Evolutionary conservation across 306 rosid genomes (phyloP), one percentile per base, ranked within the genome.

Genomic region (Cicer judaicum): DNA sequence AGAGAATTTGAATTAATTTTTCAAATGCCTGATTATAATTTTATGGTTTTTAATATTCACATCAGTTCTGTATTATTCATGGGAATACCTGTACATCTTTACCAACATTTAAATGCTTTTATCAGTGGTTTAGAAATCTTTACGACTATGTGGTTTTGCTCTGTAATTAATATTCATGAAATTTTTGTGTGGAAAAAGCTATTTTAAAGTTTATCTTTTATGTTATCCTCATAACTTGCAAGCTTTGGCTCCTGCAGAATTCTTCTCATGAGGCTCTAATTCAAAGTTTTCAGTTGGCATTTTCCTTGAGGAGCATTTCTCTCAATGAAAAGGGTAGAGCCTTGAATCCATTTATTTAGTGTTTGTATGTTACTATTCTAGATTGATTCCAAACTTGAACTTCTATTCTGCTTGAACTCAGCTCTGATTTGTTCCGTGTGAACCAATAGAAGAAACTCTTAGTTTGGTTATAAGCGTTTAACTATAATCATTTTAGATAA

Each of bases 221-320:
- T 66, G 44, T 24, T 36, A 50, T 79, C 38, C 77, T 79, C 77
- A 74, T 77, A 64, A 21, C 64, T 50, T 66, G 52, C 48, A 64
- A 14, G 57, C 78, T 41, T 57, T 67, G 38, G 69, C 56, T n/a
- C 63, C 54, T 84, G 86, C 91, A 94, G 99, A 86, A 94, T 82
- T 90, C 97, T 82, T 86, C 93, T 75, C 65, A 86, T 34, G 97
- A 94, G 86, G 96, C 88, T 83, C 93, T 94, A 60, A 85, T 84
- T 82, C 91, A 81, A 79, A 87, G 97, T 74, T 90, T 90, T 79
- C 99, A 92, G 88, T 75, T 94, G 74, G 97, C 99, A 62, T 85
- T 94, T 86, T 86, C 96, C 80, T 80, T 94, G 85, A 85, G 86
- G 72, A 82, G 62, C 85, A 81, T 92, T 70, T 88, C 99, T 79